Evolutionary conservation across 257 asterid genomes (phyloP).

Genomic region (Solanum ahanhuiri): DNA sequence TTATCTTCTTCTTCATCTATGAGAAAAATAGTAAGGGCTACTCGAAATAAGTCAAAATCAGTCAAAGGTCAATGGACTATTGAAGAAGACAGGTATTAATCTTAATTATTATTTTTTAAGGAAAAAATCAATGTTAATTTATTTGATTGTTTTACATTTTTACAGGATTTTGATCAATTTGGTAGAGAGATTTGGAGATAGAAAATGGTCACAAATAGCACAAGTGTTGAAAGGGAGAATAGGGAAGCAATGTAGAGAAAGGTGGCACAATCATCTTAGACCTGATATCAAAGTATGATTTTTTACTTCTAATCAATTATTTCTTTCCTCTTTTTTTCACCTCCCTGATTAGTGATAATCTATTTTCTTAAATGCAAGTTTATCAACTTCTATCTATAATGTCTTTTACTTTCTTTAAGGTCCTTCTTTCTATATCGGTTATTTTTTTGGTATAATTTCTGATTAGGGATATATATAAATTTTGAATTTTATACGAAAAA

Average conservation of each 20-base stretch:
- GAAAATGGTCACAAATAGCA: constrained; percentile 56
- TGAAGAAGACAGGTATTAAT: constrained; percentile 51
- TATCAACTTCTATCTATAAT: not conserved
- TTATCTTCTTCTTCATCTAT: constrained; percentile 2
- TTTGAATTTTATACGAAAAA: too few species aligned
- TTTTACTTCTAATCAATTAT: not conserved
- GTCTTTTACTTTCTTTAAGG: not conserved
- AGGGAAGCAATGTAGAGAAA: constrained; percentile 77
- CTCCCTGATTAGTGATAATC: not conserved
- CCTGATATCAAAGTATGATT: constrained; percentile 55
- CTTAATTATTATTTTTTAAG: not conserved
- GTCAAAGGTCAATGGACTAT: constrained; percentile 65
- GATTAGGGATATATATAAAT: too few species aligned
- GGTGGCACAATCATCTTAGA: constrained; percentile 78
- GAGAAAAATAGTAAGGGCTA: not conserved
- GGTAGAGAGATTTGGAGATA: constrained; percentile 35
- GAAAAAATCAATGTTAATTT: not conserved
- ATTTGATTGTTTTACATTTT: not conserved
- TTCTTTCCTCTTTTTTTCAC: not conserved
- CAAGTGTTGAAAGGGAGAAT: constrained; percentile 49
- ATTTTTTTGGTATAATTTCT: too few species aligned
- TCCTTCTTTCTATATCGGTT: not conserved
- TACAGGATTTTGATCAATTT: constrained; percentile 31
- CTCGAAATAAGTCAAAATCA: constrained; percentile 2
- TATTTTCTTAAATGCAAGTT: not conserved